Evolutionary conservation across 2,329 filamentous ascomycete genomes (phyloP).

Genomic region (Akanthomyces lecanii): DNA sequence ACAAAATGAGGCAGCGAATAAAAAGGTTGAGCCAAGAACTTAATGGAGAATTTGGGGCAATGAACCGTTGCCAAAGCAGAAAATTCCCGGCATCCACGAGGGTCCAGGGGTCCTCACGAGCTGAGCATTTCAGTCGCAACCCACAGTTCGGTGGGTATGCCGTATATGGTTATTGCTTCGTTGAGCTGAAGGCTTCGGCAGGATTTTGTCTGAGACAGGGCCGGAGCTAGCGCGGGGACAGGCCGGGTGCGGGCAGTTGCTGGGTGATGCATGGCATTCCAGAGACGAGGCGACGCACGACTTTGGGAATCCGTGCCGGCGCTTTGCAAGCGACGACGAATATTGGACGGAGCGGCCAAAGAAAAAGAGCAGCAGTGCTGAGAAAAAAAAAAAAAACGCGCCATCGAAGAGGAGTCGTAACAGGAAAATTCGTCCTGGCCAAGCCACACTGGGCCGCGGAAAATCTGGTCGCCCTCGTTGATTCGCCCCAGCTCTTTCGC

Average conservation of each 20-base stretch:
- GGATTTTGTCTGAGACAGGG: not conserved
- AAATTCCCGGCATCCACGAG: constrained; percentile 1
- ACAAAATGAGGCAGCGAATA: not conserved
- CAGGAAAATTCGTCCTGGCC: not conserved
- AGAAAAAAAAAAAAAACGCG: too few relatives aligned
- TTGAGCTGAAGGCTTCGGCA: not conserved
- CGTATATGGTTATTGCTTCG: not conserved
- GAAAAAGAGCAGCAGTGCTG: too few relatives aligned
- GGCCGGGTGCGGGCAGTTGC: not conserved
- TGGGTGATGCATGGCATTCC: not conserved
- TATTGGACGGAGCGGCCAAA: not conserved
- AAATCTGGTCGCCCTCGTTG: not conserved
- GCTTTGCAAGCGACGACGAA: not conserved
- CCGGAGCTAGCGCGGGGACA: not conserved
- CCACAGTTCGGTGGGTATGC: not conserved
- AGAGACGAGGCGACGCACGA: not conserved
- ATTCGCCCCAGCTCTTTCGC: not conserved
- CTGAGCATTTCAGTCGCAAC: not conserved
- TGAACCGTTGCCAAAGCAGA: not conserved
- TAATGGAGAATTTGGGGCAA: not conserved
- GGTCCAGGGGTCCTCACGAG: not conserved
- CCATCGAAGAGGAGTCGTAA: not conserved
- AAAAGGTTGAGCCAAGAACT: not conserved
- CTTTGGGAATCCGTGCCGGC: too few relatives aligned
- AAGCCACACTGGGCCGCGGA: not conserved